These are phyloP conservation scores for Ophiostoma montium DNA, from an alignment of 2,329 filamentous ascomycete species.

Conservation along the genomic window DNA sequence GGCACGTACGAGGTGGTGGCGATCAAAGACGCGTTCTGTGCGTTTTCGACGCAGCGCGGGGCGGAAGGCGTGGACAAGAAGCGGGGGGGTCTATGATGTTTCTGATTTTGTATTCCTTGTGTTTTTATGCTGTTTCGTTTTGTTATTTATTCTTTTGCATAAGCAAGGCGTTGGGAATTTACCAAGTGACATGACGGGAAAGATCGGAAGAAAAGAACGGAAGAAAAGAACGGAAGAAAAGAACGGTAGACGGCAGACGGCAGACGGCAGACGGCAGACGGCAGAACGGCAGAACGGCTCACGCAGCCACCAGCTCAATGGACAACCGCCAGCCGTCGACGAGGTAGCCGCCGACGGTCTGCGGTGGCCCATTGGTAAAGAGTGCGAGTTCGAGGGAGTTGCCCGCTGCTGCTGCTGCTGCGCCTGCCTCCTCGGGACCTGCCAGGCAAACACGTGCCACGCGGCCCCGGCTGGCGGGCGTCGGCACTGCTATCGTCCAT, in stretches of 20 bases:
- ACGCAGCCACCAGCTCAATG: constrained; percentile 6
- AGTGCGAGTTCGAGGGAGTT: constrained; percentile 8
- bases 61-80: constrained; percentile 29
- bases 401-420: not conserved
- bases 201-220: no score
- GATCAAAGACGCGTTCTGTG: constrained; percentile 87
- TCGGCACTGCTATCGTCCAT: constrained; percentile 8
- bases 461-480: not conserved
- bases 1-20: constrained; percentile 95
- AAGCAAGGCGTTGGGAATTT: constrained; percentile 10
- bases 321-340: constrained; percentile 11
- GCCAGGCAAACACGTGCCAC: not conserved
- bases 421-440: not conserved
- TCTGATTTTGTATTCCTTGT: not conserved
- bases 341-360: constrained; percentile 6
- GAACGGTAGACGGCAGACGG: no score
- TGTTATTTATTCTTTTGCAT: constrained; percentile 5
- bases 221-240: no score
- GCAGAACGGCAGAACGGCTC: no score
- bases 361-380: constrained; percentile 5
- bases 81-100: constrained; percentile 17
- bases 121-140: not conserved
- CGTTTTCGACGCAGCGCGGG: constrained; percentile 61
- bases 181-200: no score
- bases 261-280: no score